phyloP scores from a whole-genome alignment of 208 protist species.

The Leishmania mexicana region DNA sequence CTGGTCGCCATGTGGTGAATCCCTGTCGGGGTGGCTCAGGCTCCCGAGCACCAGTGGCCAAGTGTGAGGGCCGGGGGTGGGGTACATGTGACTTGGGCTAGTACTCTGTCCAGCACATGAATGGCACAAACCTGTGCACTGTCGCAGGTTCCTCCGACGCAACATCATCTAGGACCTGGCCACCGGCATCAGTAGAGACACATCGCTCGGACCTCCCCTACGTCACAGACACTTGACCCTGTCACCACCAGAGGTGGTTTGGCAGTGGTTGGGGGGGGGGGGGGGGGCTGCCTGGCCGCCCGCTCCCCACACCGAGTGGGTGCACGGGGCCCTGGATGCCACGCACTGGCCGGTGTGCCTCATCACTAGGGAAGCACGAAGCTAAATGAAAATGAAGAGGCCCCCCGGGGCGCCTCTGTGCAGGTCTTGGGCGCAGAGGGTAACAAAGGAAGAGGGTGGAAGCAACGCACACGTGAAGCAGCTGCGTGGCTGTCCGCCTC shows the following conservation, averaged over 20 bases:
- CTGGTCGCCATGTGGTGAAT: background rate
- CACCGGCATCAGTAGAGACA: background rate
- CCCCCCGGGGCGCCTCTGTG: too few relatives aligned
- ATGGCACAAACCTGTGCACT: background rate
- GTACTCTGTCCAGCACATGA: background rate
- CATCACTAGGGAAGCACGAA: background rate
- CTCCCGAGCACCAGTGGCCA: background rate
- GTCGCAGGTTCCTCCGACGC: background rate
- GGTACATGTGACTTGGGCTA: background rate
- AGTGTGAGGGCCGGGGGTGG: background rate
- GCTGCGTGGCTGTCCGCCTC: background rate
- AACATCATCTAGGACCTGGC: background rate
- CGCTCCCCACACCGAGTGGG: background rate
- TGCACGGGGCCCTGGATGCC: background rate
- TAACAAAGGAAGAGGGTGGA: background rate
- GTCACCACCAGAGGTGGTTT: background rate
- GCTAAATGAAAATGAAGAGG: background rate
- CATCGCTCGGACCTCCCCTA: background rate
- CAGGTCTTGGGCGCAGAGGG: background rate
- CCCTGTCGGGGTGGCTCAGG: background rate
- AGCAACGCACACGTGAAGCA: background rate
- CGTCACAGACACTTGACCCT: background rate
- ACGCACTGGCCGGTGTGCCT: background rate
- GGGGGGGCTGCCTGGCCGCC: background rate
- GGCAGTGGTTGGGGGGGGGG: background rate